These are phyloP conservation scores for Priceomyces fermenticarens DNA, from an alignment of 805 yeast genomes.

Conservation along the genomic window DNA sequence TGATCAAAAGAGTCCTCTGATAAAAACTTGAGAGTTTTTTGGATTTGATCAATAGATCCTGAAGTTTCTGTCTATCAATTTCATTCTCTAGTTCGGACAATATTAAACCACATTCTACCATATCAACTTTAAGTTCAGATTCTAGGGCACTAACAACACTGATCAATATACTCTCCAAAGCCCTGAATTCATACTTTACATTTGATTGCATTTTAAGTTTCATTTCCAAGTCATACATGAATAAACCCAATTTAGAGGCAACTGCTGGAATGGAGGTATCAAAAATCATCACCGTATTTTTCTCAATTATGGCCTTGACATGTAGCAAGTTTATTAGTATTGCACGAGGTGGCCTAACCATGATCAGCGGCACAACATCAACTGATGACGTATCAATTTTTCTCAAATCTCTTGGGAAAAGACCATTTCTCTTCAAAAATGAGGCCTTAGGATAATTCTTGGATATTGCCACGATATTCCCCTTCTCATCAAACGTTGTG, in stretches of 20 bases:
- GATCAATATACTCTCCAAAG: constrained; percentile 76
- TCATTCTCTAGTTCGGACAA: constrained; percentile 72
- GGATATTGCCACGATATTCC: constrained; percentile 68
- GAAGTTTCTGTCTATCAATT: constrained; percentile 70
- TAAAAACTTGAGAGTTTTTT: constrained; percentile 69
- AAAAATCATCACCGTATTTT: constrained; percentile 76
- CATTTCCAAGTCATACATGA: constrained; percentile 80
- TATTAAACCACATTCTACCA: constrained; percentile 57
- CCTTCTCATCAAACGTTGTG: constrained; percentile 71
- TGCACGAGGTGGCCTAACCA: constrained; percentile 70
- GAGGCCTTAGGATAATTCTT: constrained; percentile 71
- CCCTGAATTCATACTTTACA: constrained; percentile 68
- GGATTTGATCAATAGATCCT: constrained; percentile 70
- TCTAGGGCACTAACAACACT: constrained; percentile 79
- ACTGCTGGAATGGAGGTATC: constrained; percentile 69
- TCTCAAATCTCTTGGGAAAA: constrained; percentile 84
- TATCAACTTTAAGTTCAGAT: constrained; percentile 63
- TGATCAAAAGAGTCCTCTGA: constrained; percentile 71
- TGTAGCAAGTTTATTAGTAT: constrained; percentile 81
- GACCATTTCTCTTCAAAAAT: constrained; percentile 63
- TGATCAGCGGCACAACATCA: constrained; percentile 86
- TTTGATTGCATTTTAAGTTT: constrained; percentile 48
- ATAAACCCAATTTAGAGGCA: constrained; percentile 68
- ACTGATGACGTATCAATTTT: constrained; percentile 72
- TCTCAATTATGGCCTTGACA: constrained; percentile 84